Base-by-base conservation (phyloP, 2,329 filamentous ascomycete species). In the Thielaviopsis euricoi region DNA sequence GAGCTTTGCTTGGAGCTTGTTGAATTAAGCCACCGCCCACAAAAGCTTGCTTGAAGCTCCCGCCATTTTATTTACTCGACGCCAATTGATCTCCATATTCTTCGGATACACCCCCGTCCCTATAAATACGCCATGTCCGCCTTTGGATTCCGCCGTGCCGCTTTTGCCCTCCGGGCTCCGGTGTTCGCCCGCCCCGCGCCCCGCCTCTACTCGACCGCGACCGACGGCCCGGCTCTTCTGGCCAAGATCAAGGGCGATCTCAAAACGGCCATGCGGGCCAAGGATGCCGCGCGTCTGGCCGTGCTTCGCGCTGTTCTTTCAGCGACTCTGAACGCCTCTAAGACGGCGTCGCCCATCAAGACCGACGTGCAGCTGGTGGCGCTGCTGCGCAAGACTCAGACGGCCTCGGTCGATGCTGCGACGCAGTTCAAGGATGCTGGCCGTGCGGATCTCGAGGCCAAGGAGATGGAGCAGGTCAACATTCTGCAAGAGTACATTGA, bases 311-410 rank as follows among this genome's bases (percentile, higher is more conserved):
- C 76, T 48, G 72, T 90, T 61, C 76, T 90, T 62, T 76, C 85
- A 33, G 79, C 85, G 62, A 81, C 85, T 61, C 82, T 83, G 64
- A 90, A 89, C 69, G 82, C 85, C 37, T 84, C 82, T 67, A 90
- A 90, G 71, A 88, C 85, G 15, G 66, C 76, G 46, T 74, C 72
- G 46, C 86, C 87, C n/a, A 80, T 90, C 65, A 74, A 73, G 57
- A 86, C 81, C 22, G 86, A 91, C 68, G 76, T 78, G 62, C 80
- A 86, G 65, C 75, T 91, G 58, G 78, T 89, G 26, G 72, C 75
- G 7, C 73, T 90, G 53, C 76, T 93, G 58, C 77, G 80, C 62
- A 85, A 83, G 70, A 78, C 81, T 55, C 76, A 79, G 22, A 76
- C 77, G 50, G 73, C 76, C 1, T 74, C 77, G 3, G 71, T 76